A percentile compares a stretch with the other conserved stretches of the same genome.
phyloP scores from a whole-genome alignment of 2,329 filamentous ascomycete genomes.

The Fusarium sp. region DNA sequence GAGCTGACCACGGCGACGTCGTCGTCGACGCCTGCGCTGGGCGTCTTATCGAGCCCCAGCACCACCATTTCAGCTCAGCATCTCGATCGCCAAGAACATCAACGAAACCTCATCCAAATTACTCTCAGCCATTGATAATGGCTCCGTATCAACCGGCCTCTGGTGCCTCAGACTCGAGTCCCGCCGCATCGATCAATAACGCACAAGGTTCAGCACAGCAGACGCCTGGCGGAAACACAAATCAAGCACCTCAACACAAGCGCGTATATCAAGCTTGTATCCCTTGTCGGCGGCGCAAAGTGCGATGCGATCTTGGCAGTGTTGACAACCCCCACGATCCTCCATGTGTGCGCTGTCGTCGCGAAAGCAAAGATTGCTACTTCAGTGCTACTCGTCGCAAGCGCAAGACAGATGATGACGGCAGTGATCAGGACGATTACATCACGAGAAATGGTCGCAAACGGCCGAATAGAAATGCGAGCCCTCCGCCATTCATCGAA shows the following conservation, averaged over 20 bases:
- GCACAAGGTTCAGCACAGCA: constrained; percentile 38
- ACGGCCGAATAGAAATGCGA: constrained; percentile 64
- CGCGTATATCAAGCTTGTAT: constrained; percentile 74
- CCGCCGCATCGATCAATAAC: constrained; percentile 40
- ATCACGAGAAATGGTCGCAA: constrained; percentile 80
- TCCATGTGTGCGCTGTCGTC: constrained; percentile 91
- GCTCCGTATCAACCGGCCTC: constrained; percentile 43
- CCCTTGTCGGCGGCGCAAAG: constrained; percentile 70
- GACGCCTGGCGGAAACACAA: constrained; percentile 29
- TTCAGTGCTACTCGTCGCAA: constrained; percentile 96
- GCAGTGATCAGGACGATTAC: constrained; percentile 71
- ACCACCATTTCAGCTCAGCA: constrained; percentile 20
- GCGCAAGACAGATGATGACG: constrained; percentile 76
- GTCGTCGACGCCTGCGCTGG: constrained; percentile 13
- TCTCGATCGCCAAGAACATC: constrained; percentile 10
- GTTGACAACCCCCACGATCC: constrained; percentile 96
- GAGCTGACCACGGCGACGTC: constrained; percentile 31
- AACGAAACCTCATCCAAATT: constrained; percentile 11
- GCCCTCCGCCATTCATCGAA: constrained; percentile 58
- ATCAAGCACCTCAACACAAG: constrained; percentile 60
- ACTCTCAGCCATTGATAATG: constrained; percentile 26
- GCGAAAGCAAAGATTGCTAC: constrained; percentile 96
- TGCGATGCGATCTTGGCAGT: constrained; percentile 73
- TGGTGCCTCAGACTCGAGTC: constrained; percentile 43
- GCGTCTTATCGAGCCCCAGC: constrained; percentile 18